A percentile compares a stretch with the other conserved stretches of the same genome.
Evolutionary conservation across 371 early-diverging fungal species (phyloP).

Genomic region (Nematocida sp.): DNA sequence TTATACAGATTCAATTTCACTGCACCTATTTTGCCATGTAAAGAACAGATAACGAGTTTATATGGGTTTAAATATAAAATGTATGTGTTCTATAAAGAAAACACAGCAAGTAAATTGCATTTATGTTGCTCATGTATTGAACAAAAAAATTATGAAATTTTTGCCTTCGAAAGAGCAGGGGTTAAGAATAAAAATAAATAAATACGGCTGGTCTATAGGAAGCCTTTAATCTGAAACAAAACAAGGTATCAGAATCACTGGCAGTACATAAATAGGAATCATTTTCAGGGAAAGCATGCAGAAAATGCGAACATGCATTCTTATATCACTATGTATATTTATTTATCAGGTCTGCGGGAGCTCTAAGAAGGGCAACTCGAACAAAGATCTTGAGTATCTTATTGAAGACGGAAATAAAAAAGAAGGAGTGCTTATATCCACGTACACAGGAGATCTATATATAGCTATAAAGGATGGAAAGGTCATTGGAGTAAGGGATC

Average conservation of each 20-base stretch:
- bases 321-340: conserved; percentile 20
- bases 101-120: conserved; percentile 13
- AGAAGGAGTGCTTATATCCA: conserved; percentile 27
- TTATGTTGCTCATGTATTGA: conserved; percentile 50
- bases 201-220: conserved; percentile 19
- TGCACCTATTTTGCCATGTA: no score
- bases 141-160: conserved; percentile 21
- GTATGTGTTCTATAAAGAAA: background rate
- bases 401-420: conserved; percentile 12
- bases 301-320: conserved; percentile 3
- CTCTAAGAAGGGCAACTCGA: background rate
- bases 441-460: conserved; percentile 25
- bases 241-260: conserved; percentile 60
- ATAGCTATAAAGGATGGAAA: conserved; percentile 27
- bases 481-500: background rate
- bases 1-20: no score
- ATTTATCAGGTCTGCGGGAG: background rate
- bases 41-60: background rate
- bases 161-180: conserved; percentile 57
- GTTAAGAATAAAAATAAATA: conserved; percentile 30
- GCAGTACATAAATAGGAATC: conserved; percentile 12
- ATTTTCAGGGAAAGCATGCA: conserved; percentile 17
- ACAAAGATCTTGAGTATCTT: background rate
- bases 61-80: conserved; percentile 11
- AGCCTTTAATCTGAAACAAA: conserved; percentile 27